These are phyloP conservation scores for Psilocybe mexicana DNA, from an alignment of 1,284 basidiomycete genomes.

Conservation along the genomic window DNA sequence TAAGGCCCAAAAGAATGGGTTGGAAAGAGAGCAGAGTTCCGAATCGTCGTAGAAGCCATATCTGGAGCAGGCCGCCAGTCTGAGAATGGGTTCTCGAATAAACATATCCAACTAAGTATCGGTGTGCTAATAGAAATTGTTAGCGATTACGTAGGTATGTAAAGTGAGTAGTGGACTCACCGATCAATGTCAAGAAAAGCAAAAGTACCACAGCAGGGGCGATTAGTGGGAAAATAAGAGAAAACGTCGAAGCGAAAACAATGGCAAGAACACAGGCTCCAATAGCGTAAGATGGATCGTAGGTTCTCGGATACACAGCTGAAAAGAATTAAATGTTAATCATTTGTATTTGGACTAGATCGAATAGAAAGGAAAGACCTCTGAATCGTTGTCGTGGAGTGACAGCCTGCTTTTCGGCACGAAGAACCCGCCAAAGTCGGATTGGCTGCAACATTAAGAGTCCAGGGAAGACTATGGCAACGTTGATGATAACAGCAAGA, in stretches of 20 bases:
- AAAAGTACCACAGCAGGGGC: constrained; percentile 69
- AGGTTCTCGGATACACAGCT: constrained; percentile 75
- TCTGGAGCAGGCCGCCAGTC: constrained; percentile 69
- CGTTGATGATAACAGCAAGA: constrained; percentile 62
- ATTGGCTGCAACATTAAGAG: constrained; percentile 70
- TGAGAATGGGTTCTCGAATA: constrained; percentile 69
- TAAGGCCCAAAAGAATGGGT: constrained; percentile 71
- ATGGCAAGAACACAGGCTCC: constrained; percentile 68
- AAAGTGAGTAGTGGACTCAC: constrained; percentile 36
- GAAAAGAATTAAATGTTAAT: constrained; percentile 11
- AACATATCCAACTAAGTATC: constrained; percentile 75
- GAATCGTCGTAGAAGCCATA: constrained; percentile 74
- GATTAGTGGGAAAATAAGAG: constrained; percentile 75
- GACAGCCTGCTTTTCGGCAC: constrained; percentile 54
- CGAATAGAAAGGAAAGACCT: constrained; percentile 44
- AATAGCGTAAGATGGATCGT: constrained; percentile 66
- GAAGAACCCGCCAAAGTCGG: constrained; percentile 56
- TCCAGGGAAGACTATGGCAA: constrained; percentile 73
- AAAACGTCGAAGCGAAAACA: constrained; percentile 70
- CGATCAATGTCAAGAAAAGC: constrained; percentile 68
- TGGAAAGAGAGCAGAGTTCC: constrained; percentile 67
- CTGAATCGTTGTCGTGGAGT: constrained; percentile 81
- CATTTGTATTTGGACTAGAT: neutral
- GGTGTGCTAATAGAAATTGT: constrained; percentile 51
- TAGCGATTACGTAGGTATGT: neutral